A percentile compares a stretch with the other conserved stretches of the same genome.
Evolutionary conservation across 1,284 basidiomycete genomes (phyloP).

Genomic region (Pseudozyma tsukubaensis): DNA sequence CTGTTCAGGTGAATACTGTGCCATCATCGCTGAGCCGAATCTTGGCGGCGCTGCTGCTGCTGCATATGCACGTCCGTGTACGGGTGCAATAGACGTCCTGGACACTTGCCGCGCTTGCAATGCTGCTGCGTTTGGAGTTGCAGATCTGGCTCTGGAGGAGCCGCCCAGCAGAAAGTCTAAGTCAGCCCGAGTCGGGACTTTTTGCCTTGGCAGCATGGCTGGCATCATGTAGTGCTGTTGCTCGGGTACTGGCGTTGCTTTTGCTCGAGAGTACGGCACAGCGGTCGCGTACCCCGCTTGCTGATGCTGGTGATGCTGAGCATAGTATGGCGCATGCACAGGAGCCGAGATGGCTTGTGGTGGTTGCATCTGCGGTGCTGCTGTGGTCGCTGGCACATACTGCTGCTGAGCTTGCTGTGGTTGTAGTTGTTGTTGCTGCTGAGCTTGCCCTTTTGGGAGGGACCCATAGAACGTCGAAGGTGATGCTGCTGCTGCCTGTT

Average conservation of each 20-base stretch:
- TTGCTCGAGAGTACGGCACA: background rate
- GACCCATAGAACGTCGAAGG: slow-evolving; percentile 5
- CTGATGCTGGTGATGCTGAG: background rate
- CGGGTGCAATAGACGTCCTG: too few relatives aligned
- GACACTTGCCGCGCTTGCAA: too few relatives aligned
- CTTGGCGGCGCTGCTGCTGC: too few relatives aligned
- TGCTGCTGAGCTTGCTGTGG: background rate
- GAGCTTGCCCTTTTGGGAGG: background rate
- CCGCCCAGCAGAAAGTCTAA: slow-evolving; percentile 1
- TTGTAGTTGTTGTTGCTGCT: background rate
- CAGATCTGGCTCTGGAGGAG: background rate
- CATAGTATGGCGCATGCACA: background rate
- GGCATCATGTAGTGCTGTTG: background rate
- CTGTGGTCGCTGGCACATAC: background rate
- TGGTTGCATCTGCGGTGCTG: background rate
- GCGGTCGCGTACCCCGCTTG: too few relatives aligned
- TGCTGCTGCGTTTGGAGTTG: background rate
- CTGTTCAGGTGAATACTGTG: too few relatives aligned
- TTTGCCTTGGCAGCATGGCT: background rate
- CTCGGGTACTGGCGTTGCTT: background rate
- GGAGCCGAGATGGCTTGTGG: slow-evolving; percentile 5
- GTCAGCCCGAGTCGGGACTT: background rate
- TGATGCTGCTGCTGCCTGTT: background rate
- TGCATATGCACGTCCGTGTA: too few relatives aligned
- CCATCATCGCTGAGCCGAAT: too few relatives aligned